phyloP scores from a whole-genome alignment of 495 filamentous ascomycete species.

The Cercophora scortea region DNA sequence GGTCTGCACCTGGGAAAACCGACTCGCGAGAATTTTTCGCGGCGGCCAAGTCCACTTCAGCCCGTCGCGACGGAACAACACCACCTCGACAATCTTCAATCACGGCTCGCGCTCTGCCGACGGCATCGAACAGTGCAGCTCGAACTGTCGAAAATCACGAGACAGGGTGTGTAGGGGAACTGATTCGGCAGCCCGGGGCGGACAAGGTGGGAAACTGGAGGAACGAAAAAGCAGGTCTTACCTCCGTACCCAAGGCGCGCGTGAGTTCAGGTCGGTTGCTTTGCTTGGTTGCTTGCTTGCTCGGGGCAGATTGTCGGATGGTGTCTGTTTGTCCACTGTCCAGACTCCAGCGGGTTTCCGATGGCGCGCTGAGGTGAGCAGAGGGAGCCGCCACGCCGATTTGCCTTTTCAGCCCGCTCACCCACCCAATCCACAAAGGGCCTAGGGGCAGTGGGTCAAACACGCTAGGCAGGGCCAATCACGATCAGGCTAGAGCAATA shows the following conservation, averaged over 20 bases:
- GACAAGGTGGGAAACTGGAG: slow-evolving; percentile 23
- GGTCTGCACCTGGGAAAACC: slow-evolving; percentile 3
- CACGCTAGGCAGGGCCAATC: slow-evolving; percentile 13
- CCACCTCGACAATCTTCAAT: slow-evolving; percentile 11
- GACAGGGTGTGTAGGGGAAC: slow-evolving; percentile 16
- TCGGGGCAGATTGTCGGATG: slow-evolving; percentile 21
- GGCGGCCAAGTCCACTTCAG: slow-evolving; percentile 9
- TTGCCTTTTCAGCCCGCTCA: slow-evolving; percentile 21
- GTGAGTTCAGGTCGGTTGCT: too few relatives aligned
- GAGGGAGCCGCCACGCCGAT: background rate
- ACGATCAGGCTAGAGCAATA: slow-evolving; percentile 1
- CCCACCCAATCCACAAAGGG: slow-evolving; percentile 9
- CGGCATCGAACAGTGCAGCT: slow-evolving; percentile 13
- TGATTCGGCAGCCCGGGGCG: slow-evolving; percentile 24
- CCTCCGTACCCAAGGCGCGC: slow-evolving; percentile 27
- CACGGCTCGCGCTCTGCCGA: slow-evolving; percentile 18
- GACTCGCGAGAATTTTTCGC: slow-evolving; percentile 27
- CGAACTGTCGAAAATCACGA: slow-evolving; percentile 21
- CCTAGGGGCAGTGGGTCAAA: slow-evolving; percentile 14
- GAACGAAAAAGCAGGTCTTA: slow-evolving; percentile 31
- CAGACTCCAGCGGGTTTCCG: slow-evolving; percentile 7
- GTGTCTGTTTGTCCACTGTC: slow-evolving; percentile 18
- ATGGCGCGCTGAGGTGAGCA: slow-evolving; percentile 19
- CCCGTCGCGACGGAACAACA: background rate
- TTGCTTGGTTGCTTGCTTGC: background rate